Percentiles rank a stretch among this genome's conserved stretches.
Conservation (phyloP, 2,329 filamentous ascomycete genomes). For the Alternaria hordeiaustralica region DNA sequence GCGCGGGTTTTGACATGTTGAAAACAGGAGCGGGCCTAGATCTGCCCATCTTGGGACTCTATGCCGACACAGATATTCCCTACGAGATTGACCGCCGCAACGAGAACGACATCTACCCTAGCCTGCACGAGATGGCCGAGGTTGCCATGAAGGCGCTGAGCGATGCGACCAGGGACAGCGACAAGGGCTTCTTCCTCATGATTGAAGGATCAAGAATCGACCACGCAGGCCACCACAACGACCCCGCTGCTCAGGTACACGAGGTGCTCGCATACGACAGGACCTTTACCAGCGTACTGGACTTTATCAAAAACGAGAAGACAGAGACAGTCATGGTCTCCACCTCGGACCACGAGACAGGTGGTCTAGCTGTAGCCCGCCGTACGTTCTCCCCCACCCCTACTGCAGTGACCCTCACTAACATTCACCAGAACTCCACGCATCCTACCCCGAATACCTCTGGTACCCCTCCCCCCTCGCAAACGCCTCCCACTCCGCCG, state of each 20-base stretch:
- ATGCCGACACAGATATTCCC: conserved; percentile 82
- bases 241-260: conserved; percentile 65
- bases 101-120: conserved; percentile 81
- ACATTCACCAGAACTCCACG: conserved; percentile 59
- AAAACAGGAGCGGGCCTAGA: conserved; percentile 69
- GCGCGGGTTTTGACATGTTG: conserved; percentile 77
- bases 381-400: conserved; percentile 59
- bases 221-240: conserved; percentile 76
- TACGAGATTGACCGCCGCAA: conserved; percentile 90
- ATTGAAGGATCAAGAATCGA: conserved; percentile 97
- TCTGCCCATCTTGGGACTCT: conserved; percentile 86
- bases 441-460: conserved; percentile 69
- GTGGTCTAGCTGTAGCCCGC: conserved; percentile 81
- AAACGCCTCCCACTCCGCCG: conserved; percentile 77
- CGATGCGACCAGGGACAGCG: conserved; percentile 79
- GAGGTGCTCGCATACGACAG: conserved; percentile 96
- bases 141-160: conserved; percentile 81
- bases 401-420: conserved; percentile 3
- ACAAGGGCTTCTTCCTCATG: conserved; percentile 98
- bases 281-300: conserved; percentile 79
- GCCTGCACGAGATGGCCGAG: conserved; percentile 86
- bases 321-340: conserved; percentile 81
- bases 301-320: conserved; percentile 79
- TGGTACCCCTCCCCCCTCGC: conserved; percentile 87
- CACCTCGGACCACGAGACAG: conserved; percentile 96